Base-by-base conservation (phyloP, 2,329 filamentous ascomycete genomes). In the Paraconiothyrium brasiliense region DNA sequence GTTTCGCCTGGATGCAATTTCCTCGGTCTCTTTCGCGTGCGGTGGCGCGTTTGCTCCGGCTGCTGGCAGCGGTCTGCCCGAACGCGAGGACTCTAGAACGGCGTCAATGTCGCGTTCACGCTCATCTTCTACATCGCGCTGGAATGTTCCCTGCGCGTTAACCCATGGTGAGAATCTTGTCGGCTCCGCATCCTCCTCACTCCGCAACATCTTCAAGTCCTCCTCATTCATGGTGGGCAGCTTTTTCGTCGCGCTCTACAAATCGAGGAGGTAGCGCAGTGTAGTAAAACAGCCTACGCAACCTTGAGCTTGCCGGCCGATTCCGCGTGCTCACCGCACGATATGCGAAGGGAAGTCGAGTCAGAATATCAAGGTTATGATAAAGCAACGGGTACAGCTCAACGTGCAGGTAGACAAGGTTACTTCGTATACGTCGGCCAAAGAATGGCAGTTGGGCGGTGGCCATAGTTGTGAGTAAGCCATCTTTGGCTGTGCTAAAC, bases 151-250 rank as follows among this genome's bases (percentile, higher is more conserved):
- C 8, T 74, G 56, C n/a, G 67, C 61, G 43, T 77, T 74, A n/a
- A 52, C 49, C 75, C 75, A 78, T 59, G 68, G 54, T n/a, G 60
- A 34, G 50, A 70, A 78, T 46, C 69, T 54, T 39, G 62, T 54
- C 1, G 72, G 74, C 34, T 69, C 69, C 3, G 75, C 75, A 49
- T 72, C 46, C 16, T 71, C 72, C 59, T 76, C 68, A 37, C 67
- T 72, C 57, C 72, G 68, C 34, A 77, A 62, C 5, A 77, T 59
- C 7, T 66, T 63, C 24, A 70, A 70, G 58, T 77, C 74, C 61
- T 73, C 68, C 39, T 77, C 71, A 54, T 77, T 65, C 74, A 76
- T 76, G 52, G 20, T 67, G 49, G 48, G 60, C 57, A 13, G 34
- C 34, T 39, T 8, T 39, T 22, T 35, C 11, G 34, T 4, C 14